phyloP scores from a whole-genome alignment of 129 eudicot species.

The Erigeron canadensis region DNA sequence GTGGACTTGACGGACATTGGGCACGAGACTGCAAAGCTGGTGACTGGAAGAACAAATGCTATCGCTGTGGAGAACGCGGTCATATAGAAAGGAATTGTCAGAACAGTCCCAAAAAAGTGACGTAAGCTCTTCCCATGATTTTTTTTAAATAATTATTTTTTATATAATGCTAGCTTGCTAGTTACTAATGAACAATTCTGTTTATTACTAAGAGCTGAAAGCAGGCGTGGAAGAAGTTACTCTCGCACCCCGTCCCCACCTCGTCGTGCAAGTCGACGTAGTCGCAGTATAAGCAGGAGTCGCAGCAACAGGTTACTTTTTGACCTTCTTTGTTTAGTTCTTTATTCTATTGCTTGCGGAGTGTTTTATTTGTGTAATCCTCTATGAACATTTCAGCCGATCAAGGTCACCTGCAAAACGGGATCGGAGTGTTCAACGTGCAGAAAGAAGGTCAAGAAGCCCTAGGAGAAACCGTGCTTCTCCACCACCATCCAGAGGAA shows the following conservation, averaged over 20 bases:
- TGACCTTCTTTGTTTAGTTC: not conserved
- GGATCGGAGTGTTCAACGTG: conserved; percentile 51
- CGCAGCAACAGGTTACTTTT: conserved; percentile 69
- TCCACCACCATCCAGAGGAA: conserved; percentile 57
- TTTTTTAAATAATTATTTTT: not conserved
- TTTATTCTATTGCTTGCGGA: not conserved
- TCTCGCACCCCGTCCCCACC: conserved; percentile 83
- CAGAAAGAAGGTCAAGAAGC: conserved; percentile 67
- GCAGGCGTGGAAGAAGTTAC: conserved; percentile 74
- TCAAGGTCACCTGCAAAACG: conserved; percentile 67
- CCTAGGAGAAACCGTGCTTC: conserved; percentile 53
- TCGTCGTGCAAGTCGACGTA: conserved; percentile 64
- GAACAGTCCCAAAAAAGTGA: conserved; percentile 79
- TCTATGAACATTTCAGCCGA: conserved; percentile 32
- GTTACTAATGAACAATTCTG: not conserved
- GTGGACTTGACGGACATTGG: conserved; percentile 96
- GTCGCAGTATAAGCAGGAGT: conserved; percentile 67
- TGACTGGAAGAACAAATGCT: conserved; percentile 94
- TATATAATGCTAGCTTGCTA: not conserved
- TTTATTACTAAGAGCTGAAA: conserved; percentile 19
- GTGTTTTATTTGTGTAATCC: not conserved
- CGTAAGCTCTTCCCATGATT: conserved; percentile 34
- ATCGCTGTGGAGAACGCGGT: conserved; percentile 88
- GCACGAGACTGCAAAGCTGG: conserved; percentile 96
- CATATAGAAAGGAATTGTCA: conserved; percentile 88